Conservation (phyloP, 2,329 filamentous ascomycete species). For the Monosporascus ibericus region DNA sequence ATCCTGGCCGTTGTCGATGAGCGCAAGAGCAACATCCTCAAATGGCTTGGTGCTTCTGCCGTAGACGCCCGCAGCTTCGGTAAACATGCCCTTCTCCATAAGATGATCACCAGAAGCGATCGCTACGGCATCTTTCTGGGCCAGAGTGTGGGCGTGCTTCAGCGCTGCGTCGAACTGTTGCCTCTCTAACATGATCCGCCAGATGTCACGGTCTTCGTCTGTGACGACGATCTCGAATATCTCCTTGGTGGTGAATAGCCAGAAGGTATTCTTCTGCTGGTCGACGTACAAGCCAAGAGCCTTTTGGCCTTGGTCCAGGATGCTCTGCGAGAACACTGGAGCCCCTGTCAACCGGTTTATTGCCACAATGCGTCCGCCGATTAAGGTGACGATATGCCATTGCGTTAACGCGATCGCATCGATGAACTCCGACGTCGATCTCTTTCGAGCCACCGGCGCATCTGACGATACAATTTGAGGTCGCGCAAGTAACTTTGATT, state of each 20-base stretch:
- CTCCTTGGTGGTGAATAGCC: slow-evolving; percentile 86
- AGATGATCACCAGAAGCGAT: slow-evolving; percentile 88
- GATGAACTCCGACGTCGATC: slow-evolving; percentile 64
- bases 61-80: slow-evolving; percentile 83
- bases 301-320: slow-evolving; percentile 73
- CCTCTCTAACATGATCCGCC: slow-evolving; percentile 84
- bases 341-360: slow-evolving; percentile 82
- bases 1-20: slow-evolving; percentile 85
- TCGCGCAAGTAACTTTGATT: slow-evolving; percentile 70
- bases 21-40: slow-evolving; percentile 85
- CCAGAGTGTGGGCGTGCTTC: slow-evolving; percentile 70
- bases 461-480: slow-evolving; percentile 67
- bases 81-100: slow-evolving; percentile 71
- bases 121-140: slow-evolving; percentile 85
- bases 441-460: slow-evolving; percentile 56
- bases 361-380: slow-evolving; percentile 77
- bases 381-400: slow-evolving; percentile 83
- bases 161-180: slow-evolving; percentile 86
- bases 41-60: slow-evolving; percentile 96
- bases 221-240: slow-evolving; percentile 91
- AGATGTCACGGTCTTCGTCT: slow-evolving; percentile 87
- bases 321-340: slow-evolving; percentile 79
- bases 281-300: slow-evolving; percentile 83
- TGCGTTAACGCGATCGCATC: slow-evolving; percentile 80
- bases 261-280: slow-evolving; percentile 92